These are phyloP conservation scores for Ophiosphaerella herpotricha DNA, from an alignment of 2,329 filamentous ascomycete species.

Conservation along the genomic window DNA sequence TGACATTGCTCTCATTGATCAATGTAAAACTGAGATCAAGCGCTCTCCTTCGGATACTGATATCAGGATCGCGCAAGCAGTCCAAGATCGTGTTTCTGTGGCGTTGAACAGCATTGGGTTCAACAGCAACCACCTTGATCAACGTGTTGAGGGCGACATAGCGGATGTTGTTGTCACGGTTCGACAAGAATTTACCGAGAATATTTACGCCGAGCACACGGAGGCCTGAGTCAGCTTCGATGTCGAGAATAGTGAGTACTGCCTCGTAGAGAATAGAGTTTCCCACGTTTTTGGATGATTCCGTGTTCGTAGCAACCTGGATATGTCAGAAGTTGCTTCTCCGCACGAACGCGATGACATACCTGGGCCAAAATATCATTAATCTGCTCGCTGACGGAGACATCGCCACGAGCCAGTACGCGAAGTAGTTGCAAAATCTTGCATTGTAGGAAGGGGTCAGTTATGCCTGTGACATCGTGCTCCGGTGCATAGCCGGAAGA, in stretches of 20 bases:
- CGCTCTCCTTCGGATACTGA: constrained; percentile 94
- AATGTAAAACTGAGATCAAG: constrained; percentile 96
- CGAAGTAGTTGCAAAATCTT: constrained; percentile 88
- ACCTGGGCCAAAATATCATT: constrained; percentile 93
- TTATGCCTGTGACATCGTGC: constrained; percentile 97
- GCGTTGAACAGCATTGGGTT: constrained; percentile 95
- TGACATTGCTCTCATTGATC: constrained; percentile 95
- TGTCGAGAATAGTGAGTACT: constrained; percentile 94
- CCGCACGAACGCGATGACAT: neutral
- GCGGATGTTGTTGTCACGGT: constrained; percentile 98
- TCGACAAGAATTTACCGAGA: constrained; percentile 95
- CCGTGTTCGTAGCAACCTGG: constrained; percentile 91
- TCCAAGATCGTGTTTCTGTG: constrained; percentile 98
- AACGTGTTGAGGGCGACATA: constrained; percentile 97
- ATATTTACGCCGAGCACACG: constrained; percentile 97
- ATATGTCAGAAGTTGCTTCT: constrained; percentile 13
- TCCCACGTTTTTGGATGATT: constrained; percentile 96
- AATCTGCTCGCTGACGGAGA: constrained; percentile 90
- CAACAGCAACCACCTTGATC: constrained; percentile 96
- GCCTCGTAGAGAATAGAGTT: constrained; percentile 98
- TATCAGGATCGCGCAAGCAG: constrained; percentile 94
- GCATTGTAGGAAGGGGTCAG: constrained; percentile 95
- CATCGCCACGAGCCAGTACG: constrained; percentile 84
- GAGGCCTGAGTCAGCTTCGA: constrained; percentile 94
- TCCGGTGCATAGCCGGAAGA: constrained; percentile 97